These are phyloP conservation scores for Phytophthora brassicae DNA, from an alignment of 352 stramenopile species.

Conservation along the genomic window DNA sequence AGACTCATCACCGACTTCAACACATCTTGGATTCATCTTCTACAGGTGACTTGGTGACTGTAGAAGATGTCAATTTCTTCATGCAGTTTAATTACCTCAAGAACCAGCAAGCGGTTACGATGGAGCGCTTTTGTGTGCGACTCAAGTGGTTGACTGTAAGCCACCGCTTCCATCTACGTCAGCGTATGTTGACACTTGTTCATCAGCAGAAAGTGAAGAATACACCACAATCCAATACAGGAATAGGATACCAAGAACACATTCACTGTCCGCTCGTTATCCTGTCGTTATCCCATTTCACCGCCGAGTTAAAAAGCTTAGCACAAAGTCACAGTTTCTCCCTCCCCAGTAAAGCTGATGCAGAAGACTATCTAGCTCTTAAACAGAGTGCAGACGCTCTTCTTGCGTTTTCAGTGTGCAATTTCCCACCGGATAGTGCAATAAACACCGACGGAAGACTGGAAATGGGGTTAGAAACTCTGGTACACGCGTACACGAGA, in stretches of 20 bases:
- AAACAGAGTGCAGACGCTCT: conserved; percentile 11
- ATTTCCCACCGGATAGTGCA: conserved; percentile 7
- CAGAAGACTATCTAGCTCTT: conserved; percentile 9
- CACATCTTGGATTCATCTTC: conserved; percentile 3
- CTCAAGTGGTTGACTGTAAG: conserved; percentile 51
- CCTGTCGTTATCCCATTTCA: conserved; percentile 30
- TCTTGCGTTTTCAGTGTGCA: conserved; percentile 1
- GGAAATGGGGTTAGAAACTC: conserved; percentile 17
- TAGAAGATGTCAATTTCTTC: conserved; percentile 35
- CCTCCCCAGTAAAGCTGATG: conserved; percentile 4
- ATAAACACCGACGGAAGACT: conserved; percentile 9
- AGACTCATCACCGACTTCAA: conserved; percentile 30
- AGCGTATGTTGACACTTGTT: conserved; percentile 50
- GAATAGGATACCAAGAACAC: conserved; percentile 1
- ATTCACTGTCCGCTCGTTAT: conserved; percentile 52
- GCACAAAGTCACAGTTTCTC: conserved; percentile 17
- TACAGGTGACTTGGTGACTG: conserved; percentile 4
- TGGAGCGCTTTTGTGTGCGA: conserved; percentile 45
- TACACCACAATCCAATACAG: conserved; percentile 5
- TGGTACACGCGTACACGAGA: conserved; percentile 12
- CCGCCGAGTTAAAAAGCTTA: conserved; percentile 33
- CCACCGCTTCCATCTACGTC: conserved; percentile 53
- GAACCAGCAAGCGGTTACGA: conserved; percentile 19
- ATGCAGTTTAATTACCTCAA: conserved; percentile 36
- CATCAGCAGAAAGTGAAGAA: conserved; percentile 43